Evolutionary conservation across 1,139 yeast genomes (phyloP).

Genomic region (Yamadazyma aaseri): DNA sequence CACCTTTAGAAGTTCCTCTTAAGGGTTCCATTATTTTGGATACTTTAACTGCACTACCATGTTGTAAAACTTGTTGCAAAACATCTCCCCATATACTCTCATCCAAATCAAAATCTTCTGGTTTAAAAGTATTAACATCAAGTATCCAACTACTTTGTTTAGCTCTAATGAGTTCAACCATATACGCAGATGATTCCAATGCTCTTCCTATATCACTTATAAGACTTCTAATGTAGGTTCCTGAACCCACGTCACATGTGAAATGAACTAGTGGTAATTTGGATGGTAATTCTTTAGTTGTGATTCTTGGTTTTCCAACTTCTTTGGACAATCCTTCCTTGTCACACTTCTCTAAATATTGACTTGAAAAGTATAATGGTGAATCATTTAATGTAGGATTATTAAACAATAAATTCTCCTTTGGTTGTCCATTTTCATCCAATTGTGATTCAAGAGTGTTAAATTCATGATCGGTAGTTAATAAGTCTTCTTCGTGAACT

Average conservation of each 20-base stretch:
- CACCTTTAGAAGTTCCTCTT: slow-evolving; percentile 2
- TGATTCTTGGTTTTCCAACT: slow-evolving; percentile 21
- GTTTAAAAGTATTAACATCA: slow-evolving; percentile 64
- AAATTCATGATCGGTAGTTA: slow-evolving; percentile 58
- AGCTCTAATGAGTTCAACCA: slow-evolving; percentile 76
- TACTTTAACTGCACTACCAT: slow-evolving; percentile 31
- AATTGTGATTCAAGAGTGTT: slow-evolving; percentile 47
- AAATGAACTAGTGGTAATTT: slow-evolving; percentile 66
- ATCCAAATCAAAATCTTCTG: slow-evolving; percentile 61
- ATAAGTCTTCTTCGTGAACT: slow-evolving; percentile 51
- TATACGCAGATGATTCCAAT: slow-evolving; percentile 77
- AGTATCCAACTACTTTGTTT: slow-evolving; percentile 84
- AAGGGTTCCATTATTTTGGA: slow-evolving; percentile 19
- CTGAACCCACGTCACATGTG: slow-evolving; percentile 82
- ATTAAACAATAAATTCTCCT: slow-evolving; percentile 44
- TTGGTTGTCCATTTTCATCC: slow-evolving; percentile 51
- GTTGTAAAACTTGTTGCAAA: slow-evolving; percentile 47
- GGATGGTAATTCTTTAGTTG: slow-evolving; percentile 7
- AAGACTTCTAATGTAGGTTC: slow-evolving; percentile 89
- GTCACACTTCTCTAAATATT: slow-evolving; percentile 44
- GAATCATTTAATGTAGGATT: slow-evolving; percentile 67
- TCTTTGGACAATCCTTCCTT: slow-evolving; percentile 29
- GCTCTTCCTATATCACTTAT: slow-evolving; percentile 88
- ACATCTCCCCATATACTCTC: slow-evolving; percentile 71
- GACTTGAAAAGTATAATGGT: slow-evolving; percentile 55